Evolutionary conservation across 257 asterid species (phyloP).

Genomic region (Echites panduratus): DNA sequence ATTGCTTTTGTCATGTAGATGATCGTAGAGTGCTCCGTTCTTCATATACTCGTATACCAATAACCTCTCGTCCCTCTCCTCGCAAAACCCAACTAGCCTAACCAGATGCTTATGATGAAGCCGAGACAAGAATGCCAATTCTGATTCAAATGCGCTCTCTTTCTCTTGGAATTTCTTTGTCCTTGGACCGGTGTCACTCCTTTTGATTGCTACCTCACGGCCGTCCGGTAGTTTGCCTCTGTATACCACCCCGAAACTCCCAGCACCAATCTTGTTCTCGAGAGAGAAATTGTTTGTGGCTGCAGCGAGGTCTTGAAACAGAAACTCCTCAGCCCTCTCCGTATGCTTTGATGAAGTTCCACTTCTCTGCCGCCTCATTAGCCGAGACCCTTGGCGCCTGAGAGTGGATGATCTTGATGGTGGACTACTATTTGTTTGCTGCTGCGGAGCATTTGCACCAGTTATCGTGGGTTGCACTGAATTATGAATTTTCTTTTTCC

Average conservation of each 20-base stretch:
- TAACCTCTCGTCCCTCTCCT: constrained; percentile 71
- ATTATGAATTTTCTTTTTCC: constrained; percentile 72
- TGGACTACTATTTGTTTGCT: constrained; percentile 45
- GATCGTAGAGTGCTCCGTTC: constrained; percentile 79
- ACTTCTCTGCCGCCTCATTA: constrained; percentile 84
- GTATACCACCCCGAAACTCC: constrained; percentile 81
- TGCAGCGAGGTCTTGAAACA: constrained; percentile 46
- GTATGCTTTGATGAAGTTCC: constrained; percentile 72
- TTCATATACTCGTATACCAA: constrained; percentile 82
- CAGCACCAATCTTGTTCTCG: constrained; percentile 80
- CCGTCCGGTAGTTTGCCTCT: constrained; percentile 62
- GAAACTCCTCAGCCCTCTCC: constrained; percentile 68
- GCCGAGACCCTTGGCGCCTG: constrained; percentile 66
- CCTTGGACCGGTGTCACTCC: constrained; percentile 60
- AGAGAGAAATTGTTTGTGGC: constrained; percentile 58
- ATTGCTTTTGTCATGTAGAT: constrained; percentile 55
- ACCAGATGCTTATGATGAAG: constrained; percentile 94
- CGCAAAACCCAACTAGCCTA: constrained; percentile 65
- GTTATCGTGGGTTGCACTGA: constrained; percentile 76
- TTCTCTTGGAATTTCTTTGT: constrained; percentile 70
- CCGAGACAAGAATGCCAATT: constrained; percentile 66
- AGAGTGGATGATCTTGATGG: constrained; percentile 74
- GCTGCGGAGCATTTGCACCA: constrained; percentile 28
- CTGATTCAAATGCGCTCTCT: constrained; percentile 81
- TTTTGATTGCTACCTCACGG: constrained; percentile 74